phyloP scores from a whole-genome alignment of 768 basidiomycete genomes.

The Terana coerulea region DNA sequence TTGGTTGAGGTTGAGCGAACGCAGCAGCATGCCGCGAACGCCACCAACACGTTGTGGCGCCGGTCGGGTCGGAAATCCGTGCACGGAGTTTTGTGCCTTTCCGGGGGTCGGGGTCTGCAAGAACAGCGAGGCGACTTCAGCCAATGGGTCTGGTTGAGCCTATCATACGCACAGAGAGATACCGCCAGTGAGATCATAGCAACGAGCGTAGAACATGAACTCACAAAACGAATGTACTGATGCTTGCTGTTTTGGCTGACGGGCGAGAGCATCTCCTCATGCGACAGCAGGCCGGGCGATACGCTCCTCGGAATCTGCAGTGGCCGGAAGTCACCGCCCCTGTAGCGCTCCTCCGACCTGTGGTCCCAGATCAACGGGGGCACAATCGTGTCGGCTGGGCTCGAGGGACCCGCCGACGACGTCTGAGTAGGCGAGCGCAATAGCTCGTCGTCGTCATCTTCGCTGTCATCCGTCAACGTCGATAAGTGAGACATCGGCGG shows the following conservation, averaged over 20 bases:
- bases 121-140: conserved; percentile 11
- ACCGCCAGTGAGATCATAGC: too few relatives aligned
- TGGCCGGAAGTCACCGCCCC: neutral
- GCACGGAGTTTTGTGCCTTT: neutral
- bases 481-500: neutral
- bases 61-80: conserved; percentile 9
- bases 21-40: conserved; percentile 8
- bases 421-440: neutral
- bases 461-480: neutral
- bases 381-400: neutral
- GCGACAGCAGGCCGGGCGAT: conserved; percentile 1
- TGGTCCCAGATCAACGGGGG: conserved; percentile 9
- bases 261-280: neutral
- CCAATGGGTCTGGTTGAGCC: neutral
- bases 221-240: neutral
- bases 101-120: conserved; percentile 1
- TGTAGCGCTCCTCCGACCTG: neutral
- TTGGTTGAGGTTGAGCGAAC: conserved; percentile 10
- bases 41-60: neutral
- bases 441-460: conserved; percentile 6
- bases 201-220: too few relatives aligned
- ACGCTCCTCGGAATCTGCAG: neutral
- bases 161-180: too few relatives aligned
- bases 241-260: neutral
- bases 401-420: neutral